A percentile compares a stretch with the other conserved stretches of the same genome.
Conservation (phyloP, 2,329 filamentous ascomycete genomes). For the Aspergillus melleus region DNA sequence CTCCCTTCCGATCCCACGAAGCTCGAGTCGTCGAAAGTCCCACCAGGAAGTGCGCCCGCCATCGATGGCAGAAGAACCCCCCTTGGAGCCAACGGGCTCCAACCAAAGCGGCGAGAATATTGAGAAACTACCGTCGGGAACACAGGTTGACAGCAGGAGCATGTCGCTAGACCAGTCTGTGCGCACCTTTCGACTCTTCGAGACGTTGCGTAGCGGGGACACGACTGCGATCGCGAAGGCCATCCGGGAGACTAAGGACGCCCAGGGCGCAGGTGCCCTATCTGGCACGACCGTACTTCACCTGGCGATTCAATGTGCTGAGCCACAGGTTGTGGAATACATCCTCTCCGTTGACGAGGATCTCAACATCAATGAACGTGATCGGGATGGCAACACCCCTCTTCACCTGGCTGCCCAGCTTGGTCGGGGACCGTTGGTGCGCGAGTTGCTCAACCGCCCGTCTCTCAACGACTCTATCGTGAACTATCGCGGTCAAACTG, state of each 20-base stretch:
- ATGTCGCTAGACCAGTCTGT: conserved; percentile 86
- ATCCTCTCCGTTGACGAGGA: conserved; percentile 74
- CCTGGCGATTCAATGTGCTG: conserved; percentile 92
- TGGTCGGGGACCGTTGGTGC: conserved; percentile 77
- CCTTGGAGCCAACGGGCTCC: conserved; percentile 29
- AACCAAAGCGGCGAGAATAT: conserved; percentile 25
- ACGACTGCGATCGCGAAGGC: conserved; percentile 85
- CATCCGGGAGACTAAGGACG: conserved; percentile 62
- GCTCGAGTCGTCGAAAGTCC: conserved; percentile 31
- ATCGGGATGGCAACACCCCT: conserved; percentile 92
- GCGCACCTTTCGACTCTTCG: conserved; percentile 89
- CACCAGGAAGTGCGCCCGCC: conserved; percentile 23
- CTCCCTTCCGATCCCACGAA: conserved; percentile 32
- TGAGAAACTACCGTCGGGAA: conserved; percentile 36
- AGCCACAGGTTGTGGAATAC: conserved; percentile 88
- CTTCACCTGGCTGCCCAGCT: conserved; percentile 84
- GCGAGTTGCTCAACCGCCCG: conserved; percentile 76
- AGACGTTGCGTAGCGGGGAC: conserved; percentile 86
- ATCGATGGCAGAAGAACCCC: conserved; percentile 15
- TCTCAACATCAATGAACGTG: conserved; percentile 83
- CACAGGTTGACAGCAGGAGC: conserved; percentile 33
- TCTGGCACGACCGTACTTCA: conserved; percentile 86
- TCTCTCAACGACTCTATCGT: conserved; percentile 84
- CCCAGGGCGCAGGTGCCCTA: conserved; percentile 44
- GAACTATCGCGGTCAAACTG: conserved; percentile 81